Base-by-base conservation (phyloP, 179 eudicot species). In the Gypsophila paniculata region DNA sequence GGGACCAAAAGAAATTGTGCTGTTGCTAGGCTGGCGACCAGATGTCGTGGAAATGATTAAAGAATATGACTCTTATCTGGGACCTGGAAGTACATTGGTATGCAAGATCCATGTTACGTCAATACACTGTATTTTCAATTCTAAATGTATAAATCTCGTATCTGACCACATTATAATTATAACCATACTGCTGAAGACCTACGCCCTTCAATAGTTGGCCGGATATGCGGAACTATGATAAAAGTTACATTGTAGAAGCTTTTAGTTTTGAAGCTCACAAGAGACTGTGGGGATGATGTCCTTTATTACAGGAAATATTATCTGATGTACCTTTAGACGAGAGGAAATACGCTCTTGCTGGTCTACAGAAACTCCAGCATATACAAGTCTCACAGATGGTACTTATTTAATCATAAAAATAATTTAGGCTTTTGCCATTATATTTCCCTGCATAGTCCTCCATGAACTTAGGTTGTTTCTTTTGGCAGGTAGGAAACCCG, bases 1-100 rank as follows among this genome's bases (percentile, higher is more conserved):
- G 68, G 99, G 96, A 78, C 97, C 95, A 61, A 91, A 84, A 82
- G 99, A 94, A 83, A 77, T 80, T 75, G 75, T 91, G 77, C 75
- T 94, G 74, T 68, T 94, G 84, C 89, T 92, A 64, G 99, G 99
- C 61, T 94, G 99, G 99, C 92, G 96, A 46, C 83, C 91, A 55
- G 85, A 87, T 82, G 88, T 88, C 49, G 84, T 84, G 18, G 95
- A 91, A 79, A 88, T 94, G 96, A 86, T 94, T 69, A 79, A 78
- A 80, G 99, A 94, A 76, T 91, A 91, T 75, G 96, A 94, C 79
- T 85, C 81, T 73, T 94, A 94, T 83, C 91, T 94, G 66, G 97
- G 99, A 76, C 99, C 99, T 65, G 97, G 96, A 81, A 94, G 99
- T 82, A 83, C 84, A 59, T 58, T 94, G 96, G 99, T 94, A 89